A percentile compares a stretch with the other conserved stretches of the same genome.
Conservation (phyloP, 352 stramenopile genomes). For the Globisporangium nagaii region DNA sequence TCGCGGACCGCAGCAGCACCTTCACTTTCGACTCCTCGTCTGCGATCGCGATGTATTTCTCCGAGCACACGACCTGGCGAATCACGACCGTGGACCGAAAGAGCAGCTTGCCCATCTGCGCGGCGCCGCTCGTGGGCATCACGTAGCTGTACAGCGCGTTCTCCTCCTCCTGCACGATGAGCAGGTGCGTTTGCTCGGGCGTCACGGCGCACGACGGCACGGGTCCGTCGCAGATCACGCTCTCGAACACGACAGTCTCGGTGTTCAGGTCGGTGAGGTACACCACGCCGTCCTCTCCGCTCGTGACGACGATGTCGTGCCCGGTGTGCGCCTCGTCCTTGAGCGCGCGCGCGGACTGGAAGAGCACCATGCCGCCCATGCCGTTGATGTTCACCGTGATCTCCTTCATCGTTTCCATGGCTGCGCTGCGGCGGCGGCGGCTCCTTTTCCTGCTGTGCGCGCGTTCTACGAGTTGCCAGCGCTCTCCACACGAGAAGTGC, state of each 20-base stretch:
- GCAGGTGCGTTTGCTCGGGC: slow-evolving; percentile 57
- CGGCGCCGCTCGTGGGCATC: slow-evolving; percentile 37
- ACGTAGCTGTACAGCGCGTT: slow-evolving; percentile 64
- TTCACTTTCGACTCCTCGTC: slow-evolving; percentile 71
- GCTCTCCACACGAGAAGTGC: too few species aligned
- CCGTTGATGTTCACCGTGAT: slow-evolving; percentile 68
- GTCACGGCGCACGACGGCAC: slow-evolving; percentile 67
- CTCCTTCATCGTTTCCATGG: slow-evolving; percentile 77
- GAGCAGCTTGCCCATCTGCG: slow-evolving; percentile 47
- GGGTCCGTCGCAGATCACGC: slow-evolving; percentile 49
- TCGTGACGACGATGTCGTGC: slow-evolving; percentile 65
- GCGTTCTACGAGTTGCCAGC: too few species aligned
- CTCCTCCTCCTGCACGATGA: slow-evolving; percentile 69
- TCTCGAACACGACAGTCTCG: slow-evolving; percentile 39
- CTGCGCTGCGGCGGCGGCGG: neutral
- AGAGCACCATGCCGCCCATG: slow-evolving; percentile 56
- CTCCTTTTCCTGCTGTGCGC: too few species aligned
- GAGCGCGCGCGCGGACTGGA: slow-evolving; percentile 27
- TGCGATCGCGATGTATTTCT: slow-evolving; percentile 58
- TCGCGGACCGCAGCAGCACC: slow-evolving; percentile 48
- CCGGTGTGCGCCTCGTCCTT: slow-evolving; percentile 17
- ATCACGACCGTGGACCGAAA: slow-evolving; percentile 73
- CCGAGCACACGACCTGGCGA: slow-evolving; percentile 58
- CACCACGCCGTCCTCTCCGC: slow-evolving; percentile 75
- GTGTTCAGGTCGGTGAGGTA: slow-evolving; percentile 63